Evolutionary conservation across 352 stramenopile genomes (phyloP), one percentile per base, ranked within the genome.

Genomic region (Thalassiosira hispida): DNA sequence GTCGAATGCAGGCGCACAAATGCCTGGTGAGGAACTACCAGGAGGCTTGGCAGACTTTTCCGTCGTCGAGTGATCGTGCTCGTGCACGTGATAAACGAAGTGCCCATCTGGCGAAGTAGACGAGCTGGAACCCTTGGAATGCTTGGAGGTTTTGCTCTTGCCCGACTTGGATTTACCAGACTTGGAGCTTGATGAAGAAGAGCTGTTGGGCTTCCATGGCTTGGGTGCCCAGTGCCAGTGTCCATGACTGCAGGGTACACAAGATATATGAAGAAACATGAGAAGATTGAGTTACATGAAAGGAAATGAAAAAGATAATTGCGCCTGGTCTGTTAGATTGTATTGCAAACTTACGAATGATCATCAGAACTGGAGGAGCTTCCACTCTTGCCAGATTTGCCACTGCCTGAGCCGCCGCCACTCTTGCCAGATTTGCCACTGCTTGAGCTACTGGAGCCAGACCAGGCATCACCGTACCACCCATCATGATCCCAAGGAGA

Each of bases 361-460:
- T 49, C 40, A 18, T 16, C 40, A 4, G 9, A 5, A 12, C 35
- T 12, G 35, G 35, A n/a, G n/a, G n/a, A n/a, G n/a, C 40, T 12
- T 4, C 40, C 49, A 57, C 49, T 29, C 49, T 67, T 67, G 9
- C 59, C 59, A 40, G 59, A 67, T 67, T 67, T 67, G 23, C 59
- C 59, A 57, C 49, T 57, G 20, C 22, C 18, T 1, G 16, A 29
- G 7, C n/a, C n/a, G n/a, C 33, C 33, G 33, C 33, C 46, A 55
- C 46, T 22, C 46, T 66, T 66, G 5, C 57, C 57, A 35, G 57
- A 66, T 66, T 66, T 66, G 20, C 57, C 57, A 55, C 46, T 55
- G n/a, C 22, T 22, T 1, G 16, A 29, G 7, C n/a, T 22, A 11
- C 33, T 42, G 33, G 33, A n/a, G n/a, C n/a, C n/a, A n/a, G n/a